phyloP scores from a whole-genome alignment of 257 asterid genomes.

The Salvia miltiorrhiza region DNA sequence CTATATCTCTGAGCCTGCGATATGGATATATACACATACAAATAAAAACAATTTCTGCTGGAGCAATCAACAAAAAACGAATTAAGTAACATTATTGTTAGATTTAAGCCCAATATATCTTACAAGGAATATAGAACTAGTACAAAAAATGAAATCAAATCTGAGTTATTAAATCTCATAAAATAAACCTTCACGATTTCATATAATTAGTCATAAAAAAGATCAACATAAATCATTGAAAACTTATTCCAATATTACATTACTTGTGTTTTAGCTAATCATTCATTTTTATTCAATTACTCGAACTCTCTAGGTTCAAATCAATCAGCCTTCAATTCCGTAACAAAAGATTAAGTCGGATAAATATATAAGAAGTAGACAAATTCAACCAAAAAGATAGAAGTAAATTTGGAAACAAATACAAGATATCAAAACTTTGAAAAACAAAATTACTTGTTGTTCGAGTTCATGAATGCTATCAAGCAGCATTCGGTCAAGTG shows the following conservation, averaged over 20 bases:
- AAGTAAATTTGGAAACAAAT: background rate
- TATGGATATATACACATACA: background rate
- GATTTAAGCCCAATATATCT: background rate
- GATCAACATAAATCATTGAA: background rate
- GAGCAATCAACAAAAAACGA: background rate
- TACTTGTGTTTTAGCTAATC: background rate
- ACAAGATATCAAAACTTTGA: background rate
- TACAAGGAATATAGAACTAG: background rate
- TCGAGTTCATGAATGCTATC: constrained; percentile 31
- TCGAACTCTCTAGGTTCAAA: background rate
- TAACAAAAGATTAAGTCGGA: background rate
- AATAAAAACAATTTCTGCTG: too few relatives aligned
- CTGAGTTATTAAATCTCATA: background rate
- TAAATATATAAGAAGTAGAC: background rate
- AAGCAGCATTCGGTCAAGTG: constrained; percentile 29
- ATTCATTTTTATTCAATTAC: background rate
- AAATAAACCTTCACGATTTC: background rate
- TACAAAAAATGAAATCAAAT: background rate
- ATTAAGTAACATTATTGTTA: background rate
- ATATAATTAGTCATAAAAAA: background rate
- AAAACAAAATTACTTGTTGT: constrained; percentile 25
- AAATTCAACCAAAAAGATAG: background rate
- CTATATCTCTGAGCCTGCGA: background rate
- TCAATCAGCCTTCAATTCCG: constrained; percentile 11
- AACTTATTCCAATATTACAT: background rate